Conservation (phyloP, 2,329 filamentous ascomycete genomes). For the Colletotrichum lentis region DNA sequence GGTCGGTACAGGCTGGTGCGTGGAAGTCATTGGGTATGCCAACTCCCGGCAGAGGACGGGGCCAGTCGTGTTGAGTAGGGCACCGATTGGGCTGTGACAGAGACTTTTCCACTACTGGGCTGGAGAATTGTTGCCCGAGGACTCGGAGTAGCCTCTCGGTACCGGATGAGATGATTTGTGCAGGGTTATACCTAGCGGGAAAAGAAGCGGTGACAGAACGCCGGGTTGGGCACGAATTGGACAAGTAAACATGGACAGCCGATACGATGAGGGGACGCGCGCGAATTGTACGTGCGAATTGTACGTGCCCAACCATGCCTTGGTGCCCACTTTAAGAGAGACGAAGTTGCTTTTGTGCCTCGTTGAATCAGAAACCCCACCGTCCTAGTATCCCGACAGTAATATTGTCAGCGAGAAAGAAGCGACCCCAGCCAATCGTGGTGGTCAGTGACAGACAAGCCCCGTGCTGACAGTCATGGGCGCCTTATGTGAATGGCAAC, state of each 20-base stretch:
- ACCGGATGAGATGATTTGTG: slow-evolving; percentile 43
- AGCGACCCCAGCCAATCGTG: slow-evolving; percentile 22
- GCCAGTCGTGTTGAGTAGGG: slow-evolving; percentile 40
- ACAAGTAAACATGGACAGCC: slow-evolving; percentile 34
- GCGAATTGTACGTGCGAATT: slow-evolving; percentile 32
- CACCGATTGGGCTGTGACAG: slow-evolving; percentile 46
- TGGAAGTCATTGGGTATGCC: slow-evolving; percentile 34
- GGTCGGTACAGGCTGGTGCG: slow-evolving; percentile 24
- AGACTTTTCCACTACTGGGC: slow-evolving; percentile 35
- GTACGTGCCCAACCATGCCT: slow-evolving; percentile 39
- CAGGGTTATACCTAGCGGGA: slow-evolving; percentile 48
- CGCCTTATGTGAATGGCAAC: slow-evolving; percentile 4
- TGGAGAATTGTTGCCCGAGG: slow-evolving; percentile 47
- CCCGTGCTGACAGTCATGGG: slow-evolving; percentile 12
- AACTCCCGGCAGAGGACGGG: slow-evolving; percentile 27
- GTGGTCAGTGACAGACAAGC: neutral
- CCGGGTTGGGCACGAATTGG: slow-evolving; percentile 39
- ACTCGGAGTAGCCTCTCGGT: slow-evolving; percentile 43
- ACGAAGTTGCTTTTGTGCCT: slow-evolving; percentile 34
- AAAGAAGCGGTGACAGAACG: slow-evolving; percentile 46
- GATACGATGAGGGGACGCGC: slow-evolving; percentile 37
- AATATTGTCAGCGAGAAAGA: neutral
- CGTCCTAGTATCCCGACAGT: slow-evolving; percentile 4
- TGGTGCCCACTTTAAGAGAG: slow-evolving; percentile 38
- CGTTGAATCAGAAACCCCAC: slow-evolving; percentile 24